These are phyloP conservation scores for Plectranthus barbatus DNA, from an alignment of 257 asterid genomes.

Conservation along the genomic window DNA sequence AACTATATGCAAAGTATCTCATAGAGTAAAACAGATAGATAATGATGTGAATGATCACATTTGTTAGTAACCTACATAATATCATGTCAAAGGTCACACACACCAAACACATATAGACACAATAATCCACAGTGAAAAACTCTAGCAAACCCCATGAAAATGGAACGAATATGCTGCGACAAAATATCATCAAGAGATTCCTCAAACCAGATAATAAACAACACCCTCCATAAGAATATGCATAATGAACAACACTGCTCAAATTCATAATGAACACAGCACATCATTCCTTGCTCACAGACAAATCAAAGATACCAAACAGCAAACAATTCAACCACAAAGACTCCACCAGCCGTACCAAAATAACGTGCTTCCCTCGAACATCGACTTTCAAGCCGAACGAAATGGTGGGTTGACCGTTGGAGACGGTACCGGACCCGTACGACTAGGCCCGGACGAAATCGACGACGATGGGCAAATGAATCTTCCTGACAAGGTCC, in stretches of 20 bases:
- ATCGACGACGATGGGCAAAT: slow-evolving; percentile 59
- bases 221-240: background rate
- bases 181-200: background rate
- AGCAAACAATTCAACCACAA: background rate
- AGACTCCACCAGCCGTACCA: slow-evolving; percentile 30
- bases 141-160: background rate
- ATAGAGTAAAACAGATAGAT: background rate
- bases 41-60: background rate
- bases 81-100: background rate
- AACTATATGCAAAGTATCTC: background rate
- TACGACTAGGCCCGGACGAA: slow-evolving; percentile 71
- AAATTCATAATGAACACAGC: background rate
- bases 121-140: background rate
- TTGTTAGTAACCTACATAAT: background rate
- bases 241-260: background rate
- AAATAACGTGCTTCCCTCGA: slow-evolving; percentile 64
- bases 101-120: background rate
- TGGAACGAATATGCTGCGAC: background rate
- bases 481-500: slow-evolving; percentile 68
- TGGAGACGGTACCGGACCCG: slow-evolving; percentile 77
- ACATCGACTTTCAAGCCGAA: slow-evolving; percentile 66
- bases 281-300: background rate
- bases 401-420: slow-evolving; percentile 55
- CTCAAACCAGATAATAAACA: background rate
- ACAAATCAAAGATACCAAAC: background rate